These are phyloP conservation scores for Nicotiana undulata DNA, from an alignment of 257 asterid species.

Conservation along the genomic window DNA sequence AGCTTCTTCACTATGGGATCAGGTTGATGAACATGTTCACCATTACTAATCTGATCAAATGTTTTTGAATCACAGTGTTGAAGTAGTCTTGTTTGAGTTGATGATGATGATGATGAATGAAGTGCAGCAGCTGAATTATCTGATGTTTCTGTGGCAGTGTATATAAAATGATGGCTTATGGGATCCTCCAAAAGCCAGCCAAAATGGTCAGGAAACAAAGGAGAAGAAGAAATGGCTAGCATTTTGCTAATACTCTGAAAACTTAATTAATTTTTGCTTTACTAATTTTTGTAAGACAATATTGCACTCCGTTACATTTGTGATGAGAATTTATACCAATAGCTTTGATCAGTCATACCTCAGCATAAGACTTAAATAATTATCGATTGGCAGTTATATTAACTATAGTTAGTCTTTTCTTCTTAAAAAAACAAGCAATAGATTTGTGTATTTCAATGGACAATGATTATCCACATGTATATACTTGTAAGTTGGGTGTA, in stretches of 20 bases:
- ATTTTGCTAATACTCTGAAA: not conserved
- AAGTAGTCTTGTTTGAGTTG: not conserved
- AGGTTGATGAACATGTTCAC: not conserved
- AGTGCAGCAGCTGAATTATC: not conserved
- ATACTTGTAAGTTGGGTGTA: not conserved
- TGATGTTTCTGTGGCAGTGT: not conserved
- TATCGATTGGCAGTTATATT: not conserved
- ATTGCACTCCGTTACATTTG: not conserved
- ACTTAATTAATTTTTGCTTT: not conserved
- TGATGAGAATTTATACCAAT: not conserved
- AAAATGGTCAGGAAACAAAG: not conserved
- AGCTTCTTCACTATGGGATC: conserved; percentile 34
- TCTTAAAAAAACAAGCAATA: not conserved
- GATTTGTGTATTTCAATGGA: not conserved
- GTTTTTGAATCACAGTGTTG: not conserved
- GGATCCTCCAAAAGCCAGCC: conserved; percentile 1
- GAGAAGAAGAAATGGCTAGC: not conserved
- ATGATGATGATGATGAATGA: not conserved
- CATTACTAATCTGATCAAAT: not conserved
- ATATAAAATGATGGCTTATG: not conserved
- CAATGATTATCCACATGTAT: not conserved
- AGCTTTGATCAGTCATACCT: not conserved
- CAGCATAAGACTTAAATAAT: not conserved
- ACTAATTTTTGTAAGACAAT: not conserved
- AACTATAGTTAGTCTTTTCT: not conserved